Percentiles rank a stretch among this genome's conserved stretches.
Evolutionary conservation across 2,329 filamentous ascomycete species (phyloP).

Genomic region (Aspergillus proliferans): DNA sequence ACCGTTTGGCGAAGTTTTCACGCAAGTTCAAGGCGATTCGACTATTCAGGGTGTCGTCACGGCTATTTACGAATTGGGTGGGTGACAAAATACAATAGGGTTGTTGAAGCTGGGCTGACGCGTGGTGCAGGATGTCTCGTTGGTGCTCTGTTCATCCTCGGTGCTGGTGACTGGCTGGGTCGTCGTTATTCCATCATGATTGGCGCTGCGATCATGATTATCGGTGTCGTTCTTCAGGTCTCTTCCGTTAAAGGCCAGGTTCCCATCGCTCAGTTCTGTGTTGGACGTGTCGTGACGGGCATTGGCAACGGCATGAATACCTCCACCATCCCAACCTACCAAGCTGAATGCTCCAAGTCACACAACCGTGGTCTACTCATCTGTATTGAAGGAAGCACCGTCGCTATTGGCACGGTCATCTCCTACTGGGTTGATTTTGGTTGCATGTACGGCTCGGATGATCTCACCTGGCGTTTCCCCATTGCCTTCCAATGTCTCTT

Average conservation of each 20-base stretch:
- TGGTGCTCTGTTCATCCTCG: neutral
- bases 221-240: slow-evolving; percentile 20
- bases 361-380: slow-evolving; percentile 53
- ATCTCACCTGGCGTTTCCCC: slow-evolving; percentile 41
- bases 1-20: slow-evolving; percentile 12
- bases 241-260: slow-evolving; percentile 23
- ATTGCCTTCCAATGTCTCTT: slow-evolving; percentile 38
- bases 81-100: no score
- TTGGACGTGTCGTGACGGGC: slow-evolving; percentile 44
- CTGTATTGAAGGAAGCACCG: slow-evolving; percentile 46
- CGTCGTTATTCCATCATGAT: slow-evolving; percentile 43
- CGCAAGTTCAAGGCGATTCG: slow-evolving; percentile 21
- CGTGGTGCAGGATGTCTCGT: neutral
- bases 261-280: slow-evolving; percentile 40
- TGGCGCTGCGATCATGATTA: slow-evolving; percentile 44
- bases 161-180: slow-evolving; percentile 20
- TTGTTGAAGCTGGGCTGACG: neutral
- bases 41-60: slow-evolving; percentile 46
- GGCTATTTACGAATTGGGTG: slow-evolving; percentile 46
- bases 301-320: slow-evolving; percentile 49
- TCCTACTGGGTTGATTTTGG: slow-evolving; percentile 23
- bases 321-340: slow-evolving; percentile 43
- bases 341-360: slow-evolving; percentile 43
- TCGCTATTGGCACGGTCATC: slow-evolving; percentile 27
- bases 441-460: slow-evolving; percentile 15